Conservation (phyloP, 169 alveolate species). For the Perkinsus chesapeaki region DNA sequence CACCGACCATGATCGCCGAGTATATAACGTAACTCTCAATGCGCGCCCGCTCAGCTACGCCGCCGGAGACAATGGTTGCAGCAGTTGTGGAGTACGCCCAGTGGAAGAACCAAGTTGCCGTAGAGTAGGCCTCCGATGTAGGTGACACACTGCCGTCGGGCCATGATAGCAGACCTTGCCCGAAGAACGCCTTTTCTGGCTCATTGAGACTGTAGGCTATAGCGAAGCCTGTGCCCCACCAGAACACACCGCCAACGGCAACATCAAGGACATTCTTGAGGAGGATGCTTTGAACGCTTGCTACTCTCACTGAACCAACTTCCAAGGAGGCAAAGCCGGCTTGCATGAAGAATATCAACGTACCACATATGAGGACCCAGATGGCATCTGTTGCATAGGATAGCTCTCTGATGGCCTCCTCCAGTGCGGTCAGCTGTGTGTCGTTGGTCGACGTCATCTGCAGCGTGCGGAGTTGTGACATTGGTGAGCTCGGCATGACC, state of each 20-base stretch:
- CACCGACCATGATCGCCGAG: not conserved
- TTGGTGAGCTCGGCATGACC: not conserved
- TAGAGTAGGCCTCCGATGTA: not conserved
- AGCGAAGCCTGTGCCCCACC: constrained; percentile 16
- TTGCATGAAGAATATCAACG: constrained; percentile 23
- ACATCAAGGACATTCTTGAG: constrained; percentile 18
- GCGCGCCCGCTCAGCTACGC: constrained; percentile 23
- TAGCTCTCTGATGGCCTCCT: not conserved
- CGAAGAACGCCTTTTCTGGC: not conserved
- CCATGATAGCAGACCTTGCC: not conserved
- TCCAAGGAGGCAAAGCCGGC: constrained; percentile 22
- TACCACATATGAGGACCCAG: constrained; percentile 18
- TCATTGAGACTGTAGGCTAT: not conserved
- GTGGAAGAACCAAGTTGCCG: constrained; percentile 20
- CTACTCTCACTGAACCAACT: constrained; percentile 7
- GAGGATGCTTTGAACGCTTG: constrained; percentile 10
- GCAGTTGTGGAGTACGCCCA: constrained; percentile 14
- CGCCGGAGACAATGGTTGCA: constrained; percentile 28
- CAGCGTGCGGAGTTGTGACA: not conserved
- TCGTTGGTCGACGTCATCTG: not conserved
- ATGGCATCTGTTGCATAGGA: not conserved
- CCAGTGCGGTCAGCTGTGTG: not conserved
- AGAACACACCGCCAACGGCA: constrained; percentile 11
- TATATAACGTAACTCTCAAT: constrained; percentile 3
- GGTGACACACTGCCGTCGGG: not conserved